A percentile compares a stretch with the other conserved stretches of the same genome.
These are phyloP conservation scores for Piromyces sp. DNA, from an alignment of 192 early-diverging fungal genomes.

Conservation along the genomic window DNA sequence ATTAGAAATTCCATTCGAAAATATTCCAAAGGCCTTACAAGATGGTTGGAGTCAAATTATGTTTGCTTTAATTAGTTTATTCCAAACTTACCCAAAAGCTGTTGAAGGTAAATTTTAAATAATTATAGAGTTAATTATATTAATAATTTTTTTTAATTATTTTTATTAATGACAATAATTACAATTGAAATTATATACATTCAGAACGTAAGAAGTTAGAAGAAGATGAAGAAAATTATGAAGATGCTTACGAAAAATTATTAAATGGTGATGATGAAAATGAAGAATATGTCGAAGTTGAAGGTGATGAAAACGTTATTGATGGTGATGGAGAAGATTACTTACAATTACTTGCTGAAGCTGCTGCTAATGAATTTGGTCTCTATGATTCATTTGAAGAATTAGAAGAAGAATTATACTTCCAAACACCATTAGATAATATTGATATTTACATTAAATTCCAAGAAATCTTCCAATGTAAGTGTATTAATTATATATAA, in stretches of 20 bases:
- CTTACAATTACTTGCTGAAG: conserved; percentile 29
- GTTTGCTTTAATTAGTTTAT: conserved; percentile 47
- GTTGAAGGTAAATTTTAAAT: conserved; percentile 20
- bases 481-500: neutral
- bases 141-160: neutral
- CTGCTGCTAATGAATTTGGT: conserved; percentile 2
- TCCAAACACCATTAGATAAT: conserved; percentile 61
- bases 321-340: conserved; percentile 45
- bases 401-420: conserved; percentile 54
- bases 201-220: neutral
- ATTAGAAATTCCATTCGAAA: conserved; percentile 46
- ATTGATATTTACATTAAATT: conserved; percentile 56
- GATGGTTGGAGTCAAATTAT: conserved; percentile 57
- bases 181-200: neutral
- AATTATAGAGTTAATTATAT: neutral
- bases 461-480: conserved; percentile 21
- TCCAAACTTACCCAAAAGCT: conserved; percentile 58
- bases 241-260: conserved; percentile 23
- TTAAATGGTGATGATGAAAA: conserved; percentile 30
- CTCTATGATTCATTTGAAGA: conserved; percentile 28
- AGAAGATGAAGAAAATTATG: neutral
- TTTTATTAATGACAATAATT: neutral
- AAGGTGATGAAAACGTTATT: conserved; percentile 27
- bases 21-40: conserved; percentile 54
- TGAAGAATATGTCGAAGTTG: neutral